Conservation (phyloP, 2,329 filamentous ascomycete genomes). For the Aspergillus felis region DNA sequence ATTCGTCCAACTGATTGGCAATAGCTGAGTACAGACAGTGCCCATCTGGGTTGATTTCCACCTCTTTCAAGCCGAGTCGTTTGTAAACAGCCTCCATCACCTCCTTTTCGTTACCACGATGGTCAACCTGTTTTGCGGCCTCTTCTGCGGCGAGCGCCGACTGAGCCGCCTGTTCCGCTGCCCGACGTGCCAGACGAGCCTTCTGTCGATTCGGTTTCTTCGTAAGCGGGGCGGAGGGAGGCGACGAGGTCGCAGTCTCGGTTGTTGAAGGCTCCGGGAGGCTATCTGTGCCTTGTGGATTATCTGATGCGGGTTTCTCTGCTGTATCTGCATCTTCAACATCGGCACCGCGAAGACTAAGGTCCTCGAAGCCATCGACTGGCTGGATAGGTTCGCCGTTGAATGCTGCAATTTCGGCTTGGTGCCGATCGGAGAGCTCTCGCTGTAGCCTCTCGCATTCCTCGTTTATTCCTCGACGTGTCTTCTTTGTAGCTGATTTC, state of each 20-base stretch:
- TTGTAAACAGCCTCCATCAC: slow-evolving; percentile 67
- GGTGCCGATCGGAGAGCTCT: slow-evolving; percentile 54
- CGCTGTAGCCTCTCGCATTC: slow-evolving; percentile 58
- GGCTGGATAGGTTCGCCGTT: slow-evolving; percentile 31
- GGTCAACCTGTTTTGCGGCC: slow-evolving; percentile 69
- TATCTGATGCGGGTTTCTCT: neutral
- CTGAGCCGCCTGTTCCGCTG: slow-evolving; percentile 74
- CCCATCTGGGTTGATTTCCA: slow-evolving; percentile 81
- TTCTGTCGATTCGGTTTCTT: slow-evolving; percentile 90
- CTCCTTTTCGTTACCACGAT: slow-evolving; percentile 64
- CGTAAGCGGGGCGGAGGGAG: slow-evolving; percentile 16
- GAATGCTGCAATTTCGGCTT: slow-evolving; percentile 46
- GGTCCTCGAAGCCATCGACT: slow-evolving; percentile 28
- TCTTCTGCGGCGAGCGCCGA: slow-evolving; percentile 68
- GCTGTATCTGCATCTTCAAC: slow-evolving; percentile 6
- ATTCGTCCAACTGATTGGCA: slow-evolving; percentile 70
- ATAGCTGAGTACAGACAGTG: slow-evolving; percentile 93
- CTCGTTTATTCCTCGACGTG: slow-evolving; percentile 64
- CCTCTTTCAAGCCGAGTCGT: slow-evolving; percentile 63
- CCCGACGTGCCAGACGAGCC: slow-evolving; percentile 81
- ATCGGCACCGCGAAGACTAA: slow-evolving; percentile 27
- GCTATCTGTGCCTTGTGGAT: neutral
- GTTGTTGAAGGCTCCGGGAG: neutral
- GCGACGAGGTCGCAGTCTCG: slow-evolving; percentile 1
- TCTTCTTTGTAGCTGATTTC: slow-evolving; percentile 87